Evolutionary conservation across 1,284 basidiomycete species (phyloP).

Genomic region (Singerocomus inundabilis): DNA sequence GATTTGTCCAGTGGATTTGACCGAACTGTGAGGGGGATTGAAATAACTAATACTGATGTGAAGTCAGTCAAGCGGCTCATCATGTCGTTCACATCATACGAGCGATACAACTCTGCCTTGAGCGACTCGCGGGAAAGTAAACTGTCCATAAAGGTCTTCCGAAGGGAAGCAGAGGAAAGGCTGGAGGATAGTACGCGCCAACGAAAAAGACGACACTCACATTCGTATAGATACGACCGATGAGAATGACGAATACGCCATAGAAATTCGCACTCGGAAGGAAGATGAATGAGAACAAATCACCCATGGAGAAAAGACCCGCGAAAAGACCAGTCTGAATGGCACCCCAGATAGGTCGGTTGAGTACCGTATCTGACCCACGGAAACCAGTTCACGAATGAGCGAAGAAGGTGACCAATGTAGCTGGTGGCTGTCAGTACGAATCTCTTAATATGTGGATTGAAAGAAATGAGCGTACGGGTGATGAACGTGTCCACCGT

Average conservation of each 20-base stretch:
- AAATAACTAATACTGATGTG: not conserved
- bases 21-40: not conserved
- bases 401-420: conserved; percentile 37
- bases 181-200: not conserved
- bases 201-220: conserved; percentile 16
- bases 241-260: conserved; percentile 34
- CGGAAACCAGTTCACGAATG: no score
- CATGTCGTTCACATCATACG: not conserved
- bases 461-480: no score
- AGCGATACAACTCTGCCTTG: conserved; percentile 2
- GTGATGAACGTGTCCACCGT: conserved; percentile 41
- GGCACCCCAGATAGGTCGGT: conserved; percentile 48
- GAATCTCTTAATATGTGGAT: no score
- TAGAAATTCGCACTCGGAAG: no score
- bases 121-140: conserved; percentile 15
- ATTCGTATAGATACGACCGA: conserved; percentile 37
- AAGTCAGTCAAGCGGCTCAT: not conserved
- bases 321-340: conserved; percentile 48
- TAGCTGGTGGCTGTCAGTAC: conserved; percentile 13
- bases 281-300: conserved; percentile 40
- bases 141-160: conserved; percentile 17
- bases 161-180: not conserved
- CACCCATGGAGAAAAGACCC: conserved; percentile 43
- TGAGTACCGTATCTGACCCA: no score
- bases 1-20: not conserved